Percentiles rank a stretch among this genome's conserved stretches.
These are phyloP conservation scores for Trichoderma brevicompactum DNA, from an alignment of 2,329 filamentous ascomycete genomes.

Conservation along the genomic window DNA sequence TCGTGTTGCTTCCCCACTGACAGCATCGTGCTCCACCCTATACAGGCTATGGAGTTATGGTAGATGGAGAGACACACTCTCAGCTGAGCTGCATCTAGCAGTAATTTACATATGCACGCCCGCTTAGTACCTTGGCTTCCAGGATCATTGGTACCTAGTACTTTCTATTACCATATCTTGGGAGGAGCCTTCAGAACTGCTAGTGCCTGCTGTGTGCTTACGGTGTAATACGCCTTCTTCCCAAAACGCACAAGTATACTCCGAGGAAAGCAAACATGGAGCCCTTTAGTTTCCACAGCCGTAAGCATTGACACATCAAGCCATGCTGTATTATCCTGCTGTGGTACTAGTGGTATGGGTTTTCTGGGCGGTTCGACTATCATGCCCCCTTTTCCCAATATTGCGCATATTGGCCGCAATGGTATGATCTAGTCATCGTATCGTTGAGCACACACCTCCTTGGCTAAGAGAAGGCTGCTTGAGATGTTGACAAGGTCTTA, in stretches of 20 bases:
- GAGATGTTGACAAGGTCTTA: neutral
- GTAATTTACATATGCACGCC: neutral
- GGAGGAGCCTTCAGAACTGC: neutral
- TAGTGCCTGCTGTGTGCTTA: neutral
- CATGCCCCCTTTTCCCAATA: neutral
- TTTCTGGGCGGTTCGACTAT: neutral
- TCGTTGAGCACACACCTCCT: neutral
- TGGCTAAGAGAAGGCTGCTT: neutral
- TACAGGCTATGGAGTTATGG: constrained; percentile 8
- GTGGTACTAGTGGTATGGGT: neutral
- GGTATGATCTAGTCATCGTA: neutral
- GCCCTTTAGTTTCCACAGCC: constrained; percentile 4
- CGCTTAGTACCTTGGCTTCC: constrained; percentile 1
- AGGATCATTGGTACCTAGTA: neutral
- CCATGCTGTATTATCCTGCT: neutral
- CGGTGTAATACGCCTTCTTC: neutral
- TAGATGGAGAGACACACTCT: neutral
- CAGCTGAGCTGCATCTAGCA: constrained; percentile 15
- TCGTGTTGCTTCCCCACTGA: neutral
- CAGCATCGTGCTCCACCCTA: neutral
- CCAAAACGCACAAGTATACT: constrained; percentile 12
- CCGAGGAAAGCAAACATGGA: constrained; percentile 12
- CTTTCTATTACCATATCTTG: neutral
- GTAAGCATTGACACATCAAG: neutral
- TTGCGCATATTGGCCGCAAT: neutral